These are phyloP conservation scores for Vanderwaltozyma verrucispora DNA, from an alignment of 805 yeast species.

Conservation along the genomic window DNA sequence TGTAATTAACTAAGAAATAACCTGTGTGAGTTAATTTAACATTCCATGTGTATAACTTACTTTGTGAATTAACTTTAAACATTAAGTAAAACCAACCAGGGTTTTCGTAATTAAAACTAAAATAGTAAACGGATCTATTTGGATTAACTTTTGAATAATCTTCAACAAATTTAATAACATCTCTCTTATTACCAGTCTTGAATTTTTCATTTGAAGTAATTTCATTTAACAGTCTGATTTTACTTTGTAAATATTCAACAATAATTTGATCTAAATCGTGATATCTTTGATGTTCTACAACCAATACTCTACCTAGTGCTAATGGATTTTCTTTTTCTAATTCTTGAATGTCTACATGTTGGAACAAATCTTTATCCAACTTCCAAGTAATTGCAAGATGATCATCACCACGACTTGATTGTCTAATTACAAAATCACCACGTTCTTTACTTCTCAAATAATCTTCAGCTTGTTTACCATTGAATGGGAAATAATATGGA, in stretches of 20 bases:
- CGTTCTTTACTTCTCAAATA: slow-evolving; percentile 78
- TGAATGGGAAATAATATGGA: slow-evolving; percentile 79
- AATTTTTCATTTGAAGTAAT: slow-evolving; percentile 84
- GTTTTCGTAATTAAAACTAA: slow-evolving; percentile 77
- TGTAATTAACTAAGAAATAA: slow-evolving; percentile 63
- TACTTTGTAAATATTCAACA: slow-evolving; percentile 74
- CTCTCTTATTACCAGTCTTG: slow-evolving; percentile 62
- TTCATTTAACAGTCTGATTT: slow-evolving; percentile 73
- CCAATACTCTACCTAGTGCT: slow-evolving; percentile 45
- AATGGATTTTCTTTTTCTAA: slow-evolving; percentile 53
- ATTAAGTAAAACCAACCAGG: slow-evolving; percentile 91
- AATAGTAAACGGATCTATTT: slow-evolving; percentile 79
- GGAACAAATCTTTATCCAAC: slow-evolving; percentile 81
- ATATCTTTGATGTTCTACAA: slow-evolving; percentile 61
- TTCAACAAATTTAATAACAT: slow-evolving; percentile 78
- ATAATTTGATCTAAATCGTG: slow-evolving; percentile 90
- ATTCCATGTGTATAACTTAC: slow-evolving; percentile 74
- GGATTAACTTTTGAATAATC: slow-evolving; percentile 88
- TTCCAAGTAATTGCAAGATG: slow-evolving; percentile 95
- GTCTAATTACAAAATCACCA: slow-evolving; percentile 91
- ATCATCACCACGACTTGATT: slow-evolving; percentile 81
- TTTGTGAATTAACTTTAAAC: slow-evolving; percentile 68
- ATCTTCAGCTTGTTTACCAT: slow-evolving; percentile 83
- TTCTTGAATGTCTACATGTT: slow-evolving; percentile 83
- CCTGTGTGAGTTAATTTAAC: slow-evolving; percentile 88